Evolutionary conservation across 495 filamentous ascomycete species (phyloP).

Genomic region (Penicillium flavigenum): DNA sequence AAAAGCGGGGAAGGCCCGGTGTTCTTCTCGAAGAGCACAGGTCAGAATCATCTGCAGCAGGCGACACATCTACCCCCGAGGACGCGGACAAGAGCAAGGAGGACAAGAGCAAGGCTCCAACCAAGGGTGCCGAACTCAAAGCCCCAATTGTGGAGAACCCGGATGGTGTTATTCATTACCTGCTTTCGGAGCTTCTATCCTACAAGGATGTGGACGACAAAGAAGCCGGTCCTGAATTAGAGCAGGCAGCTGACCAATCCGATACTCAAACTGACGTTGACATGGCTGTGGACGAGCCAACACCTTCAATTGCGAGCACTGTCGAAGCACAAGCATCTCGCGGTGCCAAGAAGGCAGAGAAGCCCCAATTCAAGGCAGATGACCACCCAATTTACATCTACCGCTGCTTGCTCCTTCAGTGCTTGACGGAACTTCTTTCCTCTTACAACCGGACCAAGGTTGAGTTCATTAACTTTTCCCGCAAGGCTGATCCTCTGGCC

Average conservation of each 20-base stretch:
- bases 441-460: conserved; percentile 94
- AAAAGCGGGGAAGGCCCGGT: conserved; percentile 31
- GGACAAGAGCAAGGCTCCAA: conserved; percentile 60
- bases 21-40: conserved; percentile 31
- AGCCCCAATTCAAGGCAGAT: conserved; percentile 82
- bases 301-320: conserved; percentile 39
- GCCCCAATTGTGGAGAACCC: conserved; percentile 86
- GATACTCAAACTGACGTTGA: conserved; percentile 53
- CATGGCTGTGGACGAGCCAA: conserved; percentile 44
- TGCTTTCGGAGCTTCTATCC: conserved; percentile 89
- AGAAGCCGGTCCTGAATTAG: conserved; percentile 50
- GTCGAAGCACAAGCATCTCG: conserved; percentile 32
- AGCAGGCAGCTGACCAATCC: conserved; percentile 37
- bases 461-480: conserved; percentile 98
- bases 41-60: conserved; percentile 28
- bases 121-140: conserved; percentile 68
- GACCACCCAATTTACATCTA: conserved; percentile 96
- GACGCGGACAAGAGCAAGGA: conserved; percentile 58
- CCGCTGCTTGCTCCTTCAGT: conserved; percentile 91
- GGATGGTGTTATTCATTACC: conserved; percentile 93
- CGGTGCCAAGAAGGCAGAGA: conserved; percentile 62
- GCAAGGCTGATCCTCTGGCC: conserved; percentile 76
- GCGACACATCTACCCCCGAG: conserved; percentile 37
- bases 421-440: conserved; percentile 86
- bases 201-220: conserved; percentile 91